phyloP scores from a whole-genome alignment of 2,329 filamentous ascomycete genomes.

The Cladosporium colombiae region DNA sequence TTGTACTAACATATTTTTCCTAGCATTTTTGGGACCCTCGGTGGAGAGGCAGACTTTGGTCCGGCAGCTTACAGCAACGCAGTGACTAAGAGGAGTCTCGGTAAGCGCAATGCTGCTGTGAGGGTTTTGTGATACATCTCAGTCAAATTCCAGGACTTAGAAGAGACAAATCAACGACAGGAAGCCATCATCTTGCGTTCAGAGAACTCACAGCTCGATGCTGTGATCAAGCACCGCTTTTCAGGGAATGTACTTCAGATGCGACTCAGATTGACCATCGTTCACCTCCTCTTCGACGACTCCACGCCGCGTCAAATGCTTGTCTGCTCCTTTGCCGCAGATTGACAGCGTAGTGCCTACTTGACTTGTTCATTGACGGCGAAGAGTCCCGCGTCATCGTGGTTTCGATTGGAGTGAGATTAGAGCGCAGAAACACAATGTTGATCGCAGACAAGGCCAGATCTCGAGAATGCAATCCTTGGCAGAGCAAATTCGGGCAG shows the following conservation, averaged over 20 bases:
- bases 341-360: neutral
- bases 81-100: slow-evolving; percentile 34
- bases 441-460: neutral
- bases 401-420: neutral
- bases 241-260: neutral
- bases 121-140: neutral
- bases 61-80: slow-evolving; percentile 27
- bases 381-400: neutral
- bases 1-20: slow-evolving; percentile 51
- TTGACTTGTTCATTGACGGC: neutral
- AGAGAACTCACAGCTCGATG: neutral
- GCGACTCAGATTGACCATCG: neutral
- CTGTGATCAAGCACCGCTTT: neutral
- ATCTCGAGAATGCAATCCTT: neutral
- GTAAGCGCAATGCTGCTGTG: neutral
- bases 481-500: neutral
- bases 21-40: slow-evolving; percentile 65
- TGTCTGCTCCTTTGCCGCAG: neutral
- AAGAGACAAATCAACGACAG: neutral
- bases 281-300: neutral
- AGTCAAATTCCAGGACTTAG: neutral
- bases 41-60: slow-evolving; percentile 45
- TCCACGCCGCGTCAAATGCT: neutral
- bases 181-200: neutral
- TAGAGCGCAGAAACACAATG: neutral